Base-by-base conservation (phyloP, 257 asterid genomes). In the Lycium ferocissimum region DNA sequence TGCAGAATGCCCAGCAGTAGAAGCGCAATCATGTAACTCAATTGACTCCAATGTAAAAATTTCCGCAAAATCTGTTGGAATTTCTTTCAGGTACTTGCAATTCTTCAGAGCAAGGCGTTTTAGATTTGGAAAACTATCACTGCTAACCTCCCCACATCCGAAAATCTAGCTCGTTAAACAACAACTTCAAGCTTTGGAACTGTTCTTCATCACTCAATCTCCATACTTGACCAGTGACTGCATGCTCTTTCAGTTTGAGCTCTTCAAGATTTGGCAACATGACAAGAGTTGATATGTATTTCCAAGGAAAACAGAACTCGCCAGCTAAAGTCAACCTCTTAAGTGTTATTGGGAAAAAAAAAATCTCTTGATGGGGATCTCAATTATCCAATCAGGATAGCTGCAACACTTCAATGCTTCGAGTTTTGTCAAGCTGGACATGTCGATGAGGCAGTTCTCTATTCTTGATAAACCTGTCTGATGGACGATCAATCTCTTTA, bases 231-330 rank as follows among this genome's bases (percentile, higher is more conserved):
- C 5, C 10, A 1, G 4, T 2, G 7, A 1, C 1, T 12, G 0
- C 13, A 38, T 13, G 1, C 0, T 1, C 2, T 80, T 80, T 61
- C 7, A 80, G 71, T 12, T 45, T n/a, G 35, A 37, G 70, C 72
- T 57, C 53, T 63, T 37, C 70, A 56, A 59, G 71, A 56, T 61
- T 17, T 18, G 66, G 18, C 57, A 37, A 18, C 83, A 22, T 18
- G 35, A 6, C 51, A 38, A 38, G 9, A 15, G 2, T 61, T 33
- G 26, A 56, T 57, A 58, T 2, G 53, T 38, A 13, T 13, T 0
- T 1, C 84, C 40, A 7, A 18, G 2, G 1, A 80, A 59, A 12
- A 6, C 5, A 0, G 2, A 0, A 0, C 4, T n/a, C 5, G 0
- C 5, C 1, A 38, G n/a, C 3, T 17, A 80, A 38, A 0, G 38